These are phyloP conservation scores for Paraglomus occultum DNA, from an alignment of 192 early-diverging fungal genomes.

Conservation along the genomic window DNA sequence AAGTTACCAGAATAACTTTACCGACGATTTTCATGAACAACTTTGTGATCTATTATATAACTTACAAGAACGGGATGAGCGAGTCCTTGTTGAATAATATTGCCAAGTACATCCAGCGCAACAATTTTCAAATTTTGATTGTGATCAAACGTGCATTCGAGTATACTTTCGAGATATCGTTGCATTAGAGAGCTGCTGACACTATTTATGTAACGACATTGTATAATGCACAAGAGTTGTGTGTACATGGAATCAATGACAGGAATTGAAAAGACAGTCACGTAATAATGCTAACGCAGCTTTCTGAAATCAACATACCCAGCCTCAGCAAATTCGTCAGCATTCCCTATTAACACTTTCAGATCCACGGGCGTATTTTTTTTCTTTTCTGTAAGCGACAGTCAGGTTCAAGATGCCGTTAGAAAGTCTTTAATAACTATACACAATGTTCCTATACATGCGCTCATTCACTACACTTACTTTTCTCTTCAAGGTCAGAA, in stretches of 20 bases:
- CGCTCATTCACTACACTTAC: slow-evolving; percentile 21
- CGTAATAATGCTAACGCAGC: neutral
- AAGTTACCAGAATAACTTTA: neutral
- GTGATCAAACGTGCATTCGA: slow-evolving; percentile 65
- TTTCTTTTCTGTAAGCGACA: slow-evolving; percentile 29
- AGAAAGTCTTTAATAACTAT: neutral
- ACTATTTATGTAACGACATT: slow-evolving; percentile 25
- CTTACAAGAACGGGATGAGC: slow-evolving; percentile 80
- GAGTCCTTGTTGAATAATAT: slow-evolving; percentile 88
- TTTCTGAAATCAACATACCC: slow-evolving; percentile 42
- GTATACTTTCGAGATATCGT: slow-evolving; percentile 72
- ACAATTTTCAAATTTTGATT: slow-evolving; percentile 58
- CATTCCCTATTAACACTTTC: slow-evolving; percentile 75
- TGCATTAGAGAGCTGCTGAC: slow-evolving; percentile 92
- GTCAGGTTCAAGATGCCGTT: neutral
- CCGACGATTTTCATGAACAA: neutral
- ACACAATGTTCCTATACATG: neutral
- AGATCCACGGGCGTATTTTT: slow-evolving; percentile 60
- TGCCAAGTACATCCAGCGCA: slow-evolving; percentile 77
- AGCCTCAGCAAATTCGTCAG: slow-evolving; percentile 76
- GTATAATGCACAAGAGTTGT: no score
- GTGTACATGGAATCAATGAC: no score
- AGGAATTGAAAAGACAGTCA: neutral
- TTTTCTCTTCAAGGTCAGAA: slow-evolving; percentile 41
- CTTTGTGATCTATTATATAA: neutral